Evolutionary conservation across 441 rosid species (phyloP).

Genomic region (Pelargonium australe): DNA sequence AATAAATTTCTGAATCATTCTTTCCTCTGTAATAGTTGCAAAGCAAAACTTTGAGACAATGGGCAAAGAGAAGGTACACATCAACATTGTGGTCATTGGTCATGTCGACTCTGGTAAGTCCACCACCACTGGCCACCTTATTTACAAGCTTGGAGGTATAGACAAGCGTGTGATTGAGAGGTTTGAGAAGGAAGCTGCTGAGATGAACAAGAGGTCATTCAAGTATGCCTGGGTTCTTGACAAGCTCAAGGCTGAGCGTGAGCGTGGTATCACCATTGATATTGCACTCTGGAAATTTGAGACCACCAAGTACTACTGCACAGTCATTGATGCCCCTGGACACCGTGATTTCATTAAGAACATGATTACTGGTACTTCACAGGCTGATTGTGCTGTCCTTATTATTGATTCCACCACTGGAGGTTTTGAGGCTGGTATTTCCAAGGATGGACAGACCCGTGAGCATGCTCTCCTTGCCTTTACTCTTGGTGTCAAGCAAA

Average conservation of each 20-base stretch:
- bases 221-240: constrained; percentile 44
- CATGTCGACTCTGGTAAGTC: constrained; percentile 8
- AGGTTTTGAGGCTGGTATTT: constrained; percentile 65
- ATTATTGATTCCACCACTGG: constrained; percentile 60
- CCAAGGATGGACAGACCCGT: constrained; percentile 74
- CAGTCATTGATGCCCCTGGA: constrained; percentile 58
- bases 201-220: constrained; percentile 23
- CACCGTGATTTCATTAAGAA: constrained; percentile 66
- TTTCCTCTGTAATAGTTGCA: background rate
- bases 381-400: constrained; percentile 69
- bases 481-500: constrained; percentile 75
- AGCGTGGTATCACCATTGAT: constrained; percentile 78
- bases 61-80: constrained; percentile 20
- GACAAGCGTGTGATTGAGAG: constrained; percentile 27
- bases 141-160: constrained; percentile 22
- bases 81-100: constrained; percentile 24
- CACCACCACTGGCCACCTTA: constrained; percentile 22
- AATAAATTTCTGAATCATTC: background rate
- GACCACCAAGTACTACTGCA: constrained; percentile 67
- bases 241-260: constrained; percentile 85
- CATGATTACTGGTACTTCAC: constrained; percentile 70
- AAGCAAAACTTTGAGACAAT: constrained; percentile 33
- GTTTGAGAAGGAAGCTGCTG: constrained; percentile 21
- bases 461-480: constrained; percentile 68
- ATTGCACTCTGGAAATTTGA: constrained; percentile 72